Evolutionary conservation across 2,329 filamentous ascomycete genomes (phyloP), one percentile per base, ranked within the genome.

Genomic region (Hyphodiscus sp.): DNA sequence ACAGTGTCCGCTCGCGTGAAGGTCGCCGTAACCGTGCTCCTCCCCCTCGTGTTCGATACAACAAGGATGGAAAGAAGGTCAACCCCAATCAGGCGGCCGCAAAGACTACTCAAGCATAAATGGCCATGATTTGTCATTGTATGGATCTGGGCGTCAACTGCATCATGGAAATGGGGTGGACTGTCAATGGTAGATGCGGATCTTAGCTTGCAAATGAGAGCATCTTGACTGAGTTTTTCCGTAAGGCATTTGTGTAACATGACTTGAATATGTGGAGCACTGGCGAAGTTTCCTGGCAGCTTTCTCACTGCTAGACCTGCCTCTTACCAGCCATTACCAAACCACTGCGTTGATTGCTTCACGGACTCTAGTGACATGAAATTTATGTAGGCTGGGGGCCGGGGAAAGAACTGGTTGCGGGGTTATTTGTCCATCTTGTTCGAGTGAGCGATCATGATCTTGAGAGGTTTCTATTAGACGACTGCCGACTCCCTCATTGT

Each of bases 21-120:
- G 94, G 95, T 70, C 92, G 94, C 76, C 94, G 94, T 79, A 99
- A 99, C 89, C 90, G 94, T 76, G 92, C 92, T 70, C 95, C 94
- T 71, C 94, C 94, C 68, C 94, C 94, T 73, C 86, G 94, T 74
- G 91, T 99, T 71, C 84, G 94, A 71, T 99, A 95, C 90, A 99
- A 99, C 89, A 96, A 97, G 87, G 94, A 99, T 74, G 92, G 91
- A 83, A 99, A 99, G 91, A 99, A 99, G 88, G 86, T 99, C 74
- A 87, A 86, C 75, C 65, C 65, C 43, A 67, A 67, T 58, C 65
- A 68, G 58, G 65, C 65, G 47, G 65, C 65, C 54, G 65, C 67
- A 51, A 69, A 68, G 65, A 64, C 61, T 49, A 62, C 63, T 57
- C 63, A 66, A 42, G 63, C 64, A 60, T 67, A 63, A 43, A 43